Conservation (phyloP, 768 basidiomycete species). For the Hygrocybe punicea region DNA sequence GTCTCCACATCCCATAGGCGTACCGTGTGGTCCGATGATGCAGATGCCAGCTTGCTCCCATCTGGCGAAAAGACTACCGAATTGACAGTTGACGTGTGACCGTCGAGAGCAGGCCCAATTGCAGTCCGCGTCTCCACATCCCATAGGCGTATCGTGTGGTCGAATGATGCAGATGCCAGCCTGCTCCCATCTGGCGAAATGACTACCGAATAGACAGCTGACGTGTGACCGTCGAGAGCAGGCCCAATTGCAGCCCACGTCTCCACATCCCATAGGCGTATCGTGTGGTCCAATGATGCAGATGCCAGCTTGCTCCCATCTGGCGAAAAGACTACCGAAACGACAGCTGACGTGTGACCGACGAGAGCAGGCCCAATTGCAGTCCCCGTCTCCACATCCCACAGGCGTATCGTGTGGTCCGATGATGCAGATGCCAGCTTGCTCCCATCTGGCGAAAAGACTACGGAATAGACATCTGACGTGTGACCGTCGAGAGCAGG, state of each 20-base stretch:
- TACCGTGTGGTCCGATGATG: slow-evolving; percentile 14
- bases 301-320: background rate
- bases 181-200: background rate
- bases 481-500: background rate
- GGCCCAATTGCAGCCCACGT: background rate
- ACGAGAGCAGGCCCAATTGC: background rate
- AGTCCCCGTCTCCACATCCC: slow-evolving; percentile 14
- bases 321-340: background rate
- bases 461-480: background rate
- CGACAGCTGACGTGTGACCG: background rate
- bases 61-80: slow-evolving; percentile 14
- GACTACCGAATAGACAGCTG: background rate
- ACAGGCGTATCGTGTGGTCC: slow-evolving; percentile 18
- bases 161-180: background rate
- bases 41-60: background rate
- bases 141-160: background rate
- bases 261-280: background rate
- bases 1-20: slow-evolving; percentile 21
- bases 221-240: background rate
- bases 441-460: slow-evolving; percentile 13
- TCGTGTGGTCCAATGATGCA: background rate
- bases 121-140: slow-evolving; percentile 7
- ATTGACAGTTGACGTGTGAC: background rate
- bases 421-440: slow-evolving; percentile 6
- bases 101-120: background rate